Evolutionary conservation across 345 rosid genomes (phyloP), one percentile per base, ranked within the genome.

Genomic region (Gossypium ekmanianum): DNA sequence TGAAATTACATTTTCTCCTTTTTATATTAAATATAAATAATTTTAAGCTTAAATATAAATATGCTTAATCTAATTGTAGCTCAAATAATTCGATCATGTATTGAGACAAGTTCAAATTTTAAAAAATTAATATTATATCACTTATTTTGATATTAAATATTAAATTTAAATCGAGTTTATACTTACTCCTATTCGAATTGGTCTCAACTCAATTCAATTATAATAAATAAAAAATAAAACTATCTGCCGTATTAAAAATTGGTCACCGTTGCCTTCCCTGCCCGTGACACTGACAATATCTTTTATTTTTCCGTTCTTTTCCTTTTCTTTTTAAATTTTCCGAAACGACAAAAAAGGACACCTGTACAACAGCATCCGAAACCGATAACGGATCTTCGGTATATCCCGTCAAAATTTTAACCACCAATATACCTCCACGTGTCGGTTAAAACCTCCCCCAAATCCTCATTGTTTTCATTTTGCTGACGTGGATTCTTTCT

Each of bases 351-450:
- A 2, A 44, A 16, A 48, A 34, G 41, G 52, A 48, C 52, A 48
- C 52, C 17, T 48, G 16, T 48, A 48, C 17, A 48, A 14, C 17
- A 10, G 52, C 52, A 48, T 11, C 1, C 1, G 11, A 10, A 3
- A 14, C 20, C 27, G 3, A 48, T 13, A 48, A 24, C 43, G 56
- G 2, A 3, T 2, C 39, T 20, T 55, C 3, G 56, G 8, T 22
- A 20, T 20, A 56, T 34, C 9, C n/a, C 12, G 24, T 70, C 41
- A 12, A 64, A 27, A 11, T 22, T 11, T 57, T 16, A 59, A 12
- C 41, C 14, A 24, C 77, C 47, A 13, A 22, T 59, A 27, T 20
- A 8, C 2, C 10, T 69, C 76, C 83, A 76, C 79, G 80, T 75
- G 76, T 73, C 76, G 26, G 52, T 48, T 34, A 5, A 34, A 34